phyloP scores from a whole-genome alignment of 495 filamentous ascomycete genomes.

The Daldinia concentrica region DNA sequence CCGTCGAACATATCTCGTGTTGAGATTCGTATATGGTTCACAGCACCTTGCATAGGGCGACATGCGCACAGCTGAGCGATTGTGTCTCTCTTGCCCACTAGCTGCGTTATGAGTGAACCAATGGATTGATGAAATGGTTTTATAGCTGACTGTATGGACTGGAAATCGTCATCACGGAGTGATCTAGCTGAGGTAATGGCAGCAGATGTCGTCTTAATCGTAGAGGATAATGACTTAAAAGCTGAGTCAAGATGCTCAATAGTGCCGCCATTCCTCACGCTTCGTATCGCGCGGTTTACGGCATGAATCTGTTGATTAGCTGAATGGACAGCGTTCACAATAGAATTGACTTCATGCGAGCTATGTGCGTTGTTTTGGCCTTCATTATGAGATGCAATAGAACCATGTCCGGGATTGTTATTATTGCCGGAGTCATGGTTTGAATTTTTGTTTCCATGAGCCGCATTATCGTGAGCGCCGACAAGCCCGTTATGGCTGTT shows the following conservation, averaged over 20 bases:
- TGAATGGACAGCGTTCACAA: conserved; percentile 29
- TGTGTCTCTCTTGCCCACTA: conserved; percentile 25
- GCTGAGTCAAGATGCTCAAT: conserved; percentile 31
- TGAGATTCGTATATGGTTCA: conserved; percentile 31
- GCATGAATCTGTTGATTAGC: conserved; percentile 26
- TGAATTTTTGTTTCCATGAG: background rate
- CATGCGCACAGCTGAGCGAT: conserved; percentile 33
- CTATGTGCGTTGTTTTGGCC: conserved; percentile 14
- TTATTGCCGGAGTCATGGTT: conserved; percentile 11
- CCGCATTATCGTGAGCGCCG: conserved; percentile 5
- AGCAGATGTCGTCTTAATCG: conserved; percentile 20
- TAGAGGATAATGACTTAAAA: conserved; percentile 25
- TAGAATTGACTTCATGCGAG: conserved; percentile 22
- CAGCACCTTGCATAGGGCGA: conserved; percentile 24
- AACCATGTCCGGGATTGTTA: conserved; percentile 1
- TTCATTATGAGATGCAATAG: background rate
- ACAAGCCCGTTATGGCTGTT: background rate
- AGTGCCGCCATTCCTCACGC: conserved; percentile 20
- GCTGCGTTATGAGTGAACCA: conserved; percentile 30
- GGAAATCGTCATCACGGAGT: conserved; percentile 17
- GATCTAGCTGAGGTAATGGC: conserved; percentile 8
- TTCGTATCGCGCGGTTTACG: conserved; percentile 27
- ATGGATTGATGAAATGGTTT: conserved; percentile 32
- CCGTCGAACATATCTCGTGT: conserved; percentile 35
- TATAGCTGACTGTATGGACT: conserved; percentile 27